phyloP scores from a whole-genome alignment of 2,329 filamentous ascomycete species.

The Rugonectria rugulosa region DNA sequence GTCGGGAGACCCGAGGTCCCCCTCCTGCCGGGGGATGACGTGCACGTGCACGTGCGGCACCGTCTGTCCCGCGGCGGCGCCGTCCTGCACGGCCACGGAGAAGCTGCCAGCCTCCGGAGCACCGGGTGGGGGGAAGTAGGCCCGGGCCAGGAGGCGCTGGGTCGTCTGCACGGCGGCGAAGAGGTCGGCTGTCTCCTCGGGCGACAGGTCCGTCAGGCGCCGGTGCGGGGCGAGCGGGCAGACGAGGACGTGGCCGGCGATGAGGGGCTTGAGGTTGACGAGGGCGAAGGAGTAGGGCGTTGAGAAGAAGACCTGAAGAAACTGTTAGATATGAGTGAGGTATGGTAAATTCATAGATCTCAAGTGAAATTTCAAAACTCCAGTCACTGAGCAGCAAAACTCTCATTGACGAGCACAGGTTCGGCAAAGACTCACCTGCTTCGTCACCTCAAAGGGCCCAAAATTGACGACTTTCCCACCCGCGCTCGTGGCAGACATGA shows the following conservation, averaged over 20 bases:
- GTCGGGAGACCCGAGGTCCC: constrained; percentile 65
- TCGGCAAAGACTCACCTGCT: constrained; percentile 62
- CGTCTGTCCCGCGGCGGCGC: constrained; percentile 87
- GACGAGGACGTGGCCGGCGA: constrained; percentile 92
- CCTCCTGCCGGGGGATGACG: constrained; percentile 76
- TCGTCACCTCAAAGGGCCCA: constrained; percentile 78
- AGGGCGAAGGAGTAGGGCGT: constrained; percentile 84
- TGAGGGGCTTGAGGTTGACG: constrained; percentile 93
- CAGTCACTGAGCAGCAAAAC: too few species aligned
- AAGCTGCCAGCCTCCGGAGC: constrained; percentile 73
- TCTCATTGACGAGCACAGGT: too few species aligned
- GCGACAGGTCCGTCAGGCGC: constrained; percentile 77
- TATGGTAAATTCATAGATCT: neutral
- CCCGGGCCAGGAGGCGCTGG: constrained; percentile 73
- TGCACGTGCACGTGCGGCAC: constrained; percentile 94
- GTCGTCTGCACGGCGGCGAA: constrained; percentile 87
- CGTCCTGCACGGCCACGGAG: constrained; percentile 96
- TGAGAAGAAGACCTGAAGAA: constrained; percentile 79
- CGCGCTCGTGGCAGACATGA: constrained; percentile 42
- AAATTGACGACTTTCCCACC: constrained; percentile 63
- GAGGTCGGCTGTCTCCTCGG: constrained; percentile 78
- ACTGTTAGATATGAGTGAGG: neutral
- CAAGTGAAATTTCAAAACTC: neutral
- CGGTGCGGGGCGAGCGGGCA: constrained; percentile 75
- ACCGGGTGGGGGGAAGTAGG: constrained; percentile 63